phyloP scores from a whole-genome alignment of 1,284 basidiomycete genomes.

The Boletellus sp. region DNA sequence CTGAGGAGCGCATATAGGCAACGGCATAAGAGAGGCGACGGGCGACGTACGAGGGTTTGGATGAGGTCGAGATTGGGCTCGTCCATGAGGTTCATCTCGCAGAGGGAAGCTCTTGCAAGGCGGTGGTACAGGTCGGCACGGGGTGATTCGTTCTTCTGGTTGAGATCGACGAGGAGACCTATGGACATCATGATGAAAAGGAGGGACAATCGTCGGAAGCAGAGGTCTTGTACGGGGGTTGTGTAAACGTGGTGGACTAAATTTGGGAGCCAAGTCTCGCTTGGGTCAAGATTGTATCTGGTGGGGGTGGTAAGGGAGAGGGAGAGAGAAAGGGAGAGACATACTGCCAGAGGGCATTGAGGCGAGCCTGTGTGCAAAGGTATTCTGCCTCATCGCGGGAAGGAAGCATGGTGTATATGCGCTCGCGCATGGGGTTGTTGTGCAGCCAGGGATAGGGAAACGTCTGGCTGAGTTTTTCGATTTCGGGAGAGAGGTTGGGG shows the following conservation, averaged over 20 bases:
- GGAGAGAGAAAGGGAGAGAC: constrained; percentile 15
- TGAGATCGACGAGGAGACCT: constrained; percentile 61
- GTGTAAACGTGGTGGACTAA: constrained; percentile 63
- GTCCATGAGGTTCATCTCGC: constrained; percentile 66
- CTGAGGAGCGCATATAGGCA: constrained; percentile 34
- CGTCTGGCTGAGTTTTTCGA: constrained; percentile 54
- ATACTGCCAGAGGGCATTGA: constrained; percentile 68
- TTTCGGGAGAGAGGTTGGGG: constrained; percentile 43
- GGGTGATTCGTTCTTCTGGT: constrained; percentile 46
- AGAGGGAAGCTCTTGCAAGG: constrained; percentile 62
- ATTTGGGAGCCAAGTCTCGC: constrained; percentile 62
- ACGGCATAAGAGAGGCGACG: neutral
- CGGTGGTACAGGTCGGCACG: constrained; percentile 65
- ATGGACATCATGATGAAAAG: constrained; percentile 67
- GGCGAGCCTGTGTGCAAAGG: constrained; percentile 56
- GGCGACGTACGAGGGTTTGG: constrained; percentile 52
- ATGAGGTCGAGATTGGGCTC: constrained; percentile 65
- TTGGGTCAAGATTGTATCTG: constrained; percentile 64
- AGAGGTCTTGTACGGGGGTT: constrained; percentile 49
- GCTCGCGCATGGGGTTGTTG: constrained; percentile 51
- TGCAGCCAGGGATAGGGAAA: constrained; percentile 62
- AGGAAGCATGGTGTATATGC: constrained; percentile 58
- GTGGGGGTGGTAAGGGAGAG: constrained; percentile 10
- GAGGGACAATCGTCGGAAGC: constrained; percentile 58
- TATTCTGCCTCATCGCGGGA: constrained; percentile 50